Evolutionary conservation across 306 rosid species (phyloP).

Genomic region (Castanea mollissima): DNA sequence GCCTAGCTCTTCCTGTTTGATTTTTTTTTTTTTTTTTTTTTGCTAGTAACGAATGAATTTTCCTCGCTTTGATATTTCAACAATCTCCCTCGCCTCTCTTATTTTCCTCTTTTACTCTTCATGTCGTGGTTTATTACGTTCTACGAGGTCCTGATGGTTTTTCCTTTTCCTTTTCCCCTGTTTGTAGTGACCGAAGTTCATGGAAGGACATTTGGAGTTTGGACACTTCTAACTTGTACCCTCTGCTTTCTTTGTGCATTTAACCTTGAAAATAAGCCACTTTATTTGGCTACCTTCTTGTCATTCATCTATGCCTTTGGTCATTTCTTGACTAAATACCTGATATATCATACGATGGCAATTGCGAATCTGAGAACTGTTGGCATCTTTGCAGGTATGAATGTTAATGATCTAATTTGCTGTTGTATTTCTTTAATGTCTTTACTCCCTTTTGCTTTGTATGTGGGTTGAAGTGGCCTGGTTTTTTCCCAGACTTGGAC

Average conservation of each 20-base stretch:
- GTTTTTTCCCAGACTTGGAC: not conserved
- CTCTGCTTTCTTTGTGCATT: conserved; percentile 91
- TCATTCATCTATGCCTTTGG: conserved; percentile 89
- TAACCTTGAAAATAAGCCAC: conserved; percentile 88
- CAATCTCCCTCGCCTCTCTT: not conserved
- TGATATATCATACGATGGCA: conserved; percentile 76
- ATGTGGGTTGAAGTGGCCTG: not conserved
- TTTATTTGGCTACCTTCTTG: conserved; percentile 74
- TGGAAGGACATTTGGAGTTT: conserved; percentile 92
- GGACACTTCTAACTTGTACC: conserved; percentile 93
- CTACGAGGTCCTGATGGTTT: not conserved
- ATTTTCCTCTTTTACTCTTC: not conserved
- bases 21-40: not conserved
- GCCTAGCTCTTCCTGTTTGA: not conserved
- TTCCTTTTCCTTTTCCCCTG: not conserved
- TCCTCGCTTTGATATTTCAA: not conserved
- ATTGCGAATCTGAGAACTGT: conserved; percentile 70
- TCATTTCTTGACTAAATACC: conserved; percentile 82
- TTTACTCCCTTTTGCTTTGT: conserved; percentile 5
- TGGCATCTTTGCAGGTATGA: conserved; percentile 83
- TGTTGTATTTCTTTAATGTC: conserved; percentile 3
- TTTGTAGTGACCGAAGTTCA: conserved; percentile 88
- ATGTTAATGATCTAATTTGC: conserved; percentile 7
- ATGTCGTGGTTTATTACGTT: not conserved
- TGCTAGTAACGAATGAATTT: not conserved